phyloP scores from a whole-genome alignment of 1,284 basidiomycete species.

The Cutaneotrichosporon sp. region DNA sequence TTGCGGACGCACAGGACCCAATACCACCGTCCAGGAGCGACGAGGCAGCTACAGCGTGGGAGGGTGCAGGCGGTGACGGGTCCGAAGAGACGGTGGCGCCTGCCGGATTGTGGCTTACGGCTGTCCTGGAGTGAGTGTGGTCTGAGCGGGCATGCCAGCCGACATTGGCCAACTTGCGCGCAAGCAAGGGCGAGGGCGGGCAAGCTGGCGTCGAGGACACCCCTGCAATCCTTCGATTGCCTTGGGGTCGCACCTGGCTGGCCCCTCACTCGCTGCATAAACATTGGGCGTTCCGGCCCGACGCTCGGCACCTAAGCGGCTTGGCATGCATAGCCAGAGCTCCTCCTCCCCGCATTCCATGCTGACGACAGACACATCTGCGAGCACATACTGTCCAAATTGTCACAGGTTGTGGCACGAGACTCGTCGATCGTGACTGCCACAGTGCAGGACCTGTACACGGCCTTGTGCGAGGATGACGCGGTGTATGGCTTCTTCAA shows the following conservation, averaged over 20 bases:
- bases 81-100: conserved; percentile 62
- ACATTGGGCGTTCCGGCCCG: too few species aligned
- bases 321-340: neutral
- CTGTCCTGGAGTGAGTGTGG: conserved; percentile 80
- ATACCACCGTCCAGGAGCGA: neutral
- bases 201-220: neutral
- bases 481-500: conserved; percentile 79
- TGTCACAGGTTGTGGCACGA: conserved; percentile 76
- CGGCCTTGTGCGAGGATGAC: conserved; percentile 83
- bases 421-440: conserved; percentile 72
- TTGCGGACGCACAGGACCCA: conserved; percentile 28
- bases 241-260: neutral
- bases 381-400: conserved; percentile 66
- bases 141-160: neutral
- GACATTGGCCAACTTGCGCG: neutral
- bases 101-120: conserved; percentile 82
- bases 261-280: too few species aligned
- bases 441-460: conserved; percentile 75
- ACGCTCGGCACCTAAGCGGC: too few species aligned
- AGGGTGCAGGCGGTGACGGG: conserved; percentile 43
- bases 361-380: conserved; percentile 62
- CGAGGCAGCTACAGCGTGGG: conserved; percentile 26
- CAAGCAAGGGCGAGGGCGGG: neutral
- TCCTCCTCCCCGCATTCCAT: too few species aligned
- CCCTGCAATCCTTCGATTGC: conserved; percentile 1